Conservation (phyloP, 2,329 filamentous ascomycete species). For the Cladosporium cucumerinum region DNA sequence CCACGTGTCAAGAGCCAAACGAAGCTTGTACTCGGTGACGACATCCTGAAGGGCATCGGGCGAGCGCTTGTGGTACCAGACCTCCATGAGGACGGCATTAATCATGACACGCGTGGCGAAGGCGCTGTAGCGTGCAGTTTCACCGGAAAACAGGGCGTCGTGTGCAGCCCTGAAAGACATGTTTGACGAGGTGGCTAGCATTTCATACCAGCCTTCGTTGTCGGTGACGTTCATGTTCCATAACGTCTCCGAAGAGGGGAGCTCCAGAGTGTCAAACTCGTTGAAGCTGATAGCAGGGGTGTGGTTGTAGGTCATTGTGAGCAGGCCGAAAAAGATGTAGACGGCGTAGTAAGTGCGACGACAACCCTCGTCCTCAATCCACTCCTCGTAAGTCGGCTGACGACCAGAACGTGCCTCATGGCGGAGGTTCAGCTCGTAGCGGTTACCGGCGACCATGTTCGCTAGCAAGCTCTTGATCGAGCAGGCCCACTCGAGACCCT, state of each 20-base stretch:
- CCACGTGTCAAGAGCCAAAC: slow-evolving; percentile 96
- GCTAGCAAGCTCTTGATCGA: slow-evolving; percentile 97
- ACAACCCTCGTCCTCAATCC: slow-evolving; percentile 96
- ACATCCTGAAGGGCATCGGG: slow-evolving; percentile 97
- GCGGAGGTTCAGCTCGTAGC: slow-evolving; percentile 91
- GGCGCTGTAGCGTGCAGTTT: slow-evolving; percentile 85
- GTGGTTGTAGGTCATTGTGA: slow-evolving; percentile 96
- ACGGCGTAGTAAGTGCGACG: slow-evolving; percentile 96
- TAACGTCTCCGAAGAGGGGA: slow-evolving; percentile 88
- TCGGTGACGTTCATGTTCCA: slow-evolving; percentile 85
- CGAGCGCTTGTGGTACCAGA: slow-evolving; percentile 98
- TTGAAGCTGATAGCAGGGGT: slow-evolving; percentile 98
- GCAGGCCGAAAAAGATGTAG: slow-evolving; percentile 95
- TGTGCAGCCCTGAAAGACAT: slow-evolving; percentile 92
- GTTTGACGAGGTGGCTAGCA: slow-evolving; percentile 64
- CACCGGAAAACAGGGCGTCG: slow-evolving; percentile 91
- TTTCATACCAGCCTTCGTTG: slow-evolving; percentile 80
- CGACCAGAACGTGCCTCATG: slow-evolving; percentile 78
- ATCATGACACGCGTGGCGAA: slow-evolving; percentile 98
- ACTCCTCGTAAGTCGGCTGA: slow-evolving; percentile 77
- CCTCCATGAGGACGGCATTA: slow-evolving; percentile 95
- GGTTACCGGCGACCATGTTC: slow-evolving; percentile 97
- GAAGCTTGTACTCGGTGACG: slow-evolving; percentile 95
- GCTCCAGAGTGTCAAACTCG: slow-evolving; percentile 88
- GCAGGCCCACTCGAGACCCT: slow-evolving; percentile 96